phyloP scores from a whole-genome alignment of 2,329 filamentous ascomycete species.

The Helotiales sp. region DNA sequence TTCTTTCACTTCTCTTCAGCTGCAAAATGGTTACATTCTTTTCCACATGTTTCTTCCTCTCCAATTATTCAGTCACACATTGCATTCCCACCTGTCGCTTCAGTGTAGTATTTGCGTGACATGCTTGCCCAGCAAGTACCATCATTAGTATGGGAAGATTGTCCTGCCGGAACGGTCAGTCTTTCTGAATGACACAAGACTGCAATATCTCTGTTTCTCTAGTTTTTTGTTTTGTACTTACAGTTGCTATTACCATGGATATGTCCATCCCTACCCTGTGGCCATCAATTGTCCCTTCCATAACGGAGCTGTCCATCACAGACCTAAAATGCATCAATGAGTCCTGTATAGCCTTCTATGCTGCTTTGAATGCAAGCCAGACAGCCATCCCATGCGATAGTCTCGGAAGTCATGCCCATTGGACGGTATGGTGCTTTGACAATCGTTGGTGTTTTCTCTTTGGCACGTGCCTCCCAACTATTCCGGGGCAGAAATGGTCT shows the following conservation, averaged over 20 bases:
- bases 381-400: slow-evolving; percentile 8
- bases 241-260: background rate
- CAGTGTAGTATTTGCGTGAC: background rate
- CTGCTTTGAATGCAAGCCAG: slow-evolving; percentile 19
- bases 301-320: slow-evolving; percentile 19
- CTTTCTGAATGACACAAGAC: background rate
- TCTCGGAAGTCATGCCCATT: slow-evolving; percentile 24
- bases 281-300: background rate
- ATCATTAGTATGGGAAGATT: background rate
- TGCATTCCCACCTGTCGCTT: background rate
- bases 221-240: background rate
- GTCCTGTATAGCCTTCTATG: slow-evolving; percentile 22
- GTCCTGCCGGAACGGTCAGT: background rate
- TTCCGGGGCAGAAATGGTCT: background rate
- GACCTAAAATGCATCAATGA: slow-evolving; percentile 27
- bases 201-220: no score
- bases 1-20: background rate
- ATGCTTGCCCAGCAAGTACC: background rate
- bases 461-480: background rate
- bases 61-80: background rate
- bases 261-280: background rate
- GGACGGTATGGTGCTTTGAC: slow-evolving; percentile 16
- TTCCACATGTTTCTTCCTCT: no score
- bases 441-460: slow-evolving; percentile 2
- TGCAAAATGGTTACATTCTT: background rate